These are phyloP conservation scores for Gamarada debralockiae DNA, from an alignment of 495 filamentous ascomycete species.

Conservation along the genomic window DNA sequence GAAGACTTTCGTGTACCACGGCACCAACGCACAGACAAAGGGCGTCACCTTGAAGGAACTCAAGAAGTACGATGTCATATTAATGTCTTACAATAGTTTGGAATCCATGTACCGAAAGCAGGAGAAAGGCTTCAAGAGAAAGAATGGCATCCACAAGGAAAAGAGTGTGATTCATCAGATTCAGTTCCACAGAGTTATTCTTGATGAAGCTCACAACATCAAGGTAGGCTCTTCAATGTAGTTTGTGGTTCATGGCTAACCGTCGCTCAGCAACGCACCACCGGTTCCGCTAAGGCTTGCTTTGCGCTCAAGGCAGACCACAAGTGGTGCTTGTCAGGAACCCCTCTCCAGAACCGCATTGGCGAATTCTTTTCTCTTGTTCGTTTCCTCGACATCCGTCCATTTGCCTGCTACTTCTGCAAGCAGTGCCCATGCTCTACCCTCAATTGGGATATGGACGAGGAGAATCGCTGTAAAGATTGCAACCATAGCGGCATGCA, in stretches of 20 bases:
- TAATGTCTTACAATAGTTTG: conserved; percentile 93
- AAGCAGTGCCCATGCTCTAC: conserved; percentile 73
- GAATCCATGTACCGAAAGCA: conserved; percentile 92
- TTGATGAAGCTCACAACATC: conserved; percentile 96
- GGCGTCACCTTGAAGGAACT: conserved; percentile 66
- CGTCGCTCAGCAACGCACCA: conserved; percentile 54
- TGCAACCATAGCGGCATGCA: conserved; percentile 70
- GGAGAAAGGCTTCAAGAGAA: conserved; percentile 82
- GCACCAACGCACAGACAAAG: conserved; percentile 79
- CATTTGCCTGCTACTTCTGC: conserved; percentile 93
- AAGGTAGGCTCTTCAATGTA: conserved; percentile 43
- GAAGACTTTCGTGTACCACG: conserved; percentile 85
- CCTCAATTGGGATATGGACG: conserved; percentile 78
- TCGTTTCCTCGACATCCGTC: conserved; percentile 80
- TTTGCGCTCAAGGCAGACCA: conserved; percentile 82
- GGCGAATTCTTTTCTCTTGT: conserved; percentile 96
- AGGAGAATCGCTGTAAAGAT: conserved; percentile 58
- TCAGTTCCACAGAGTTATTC: conserved; percentile 83
- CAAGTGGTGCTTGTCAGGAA: conserved; percentile 94
- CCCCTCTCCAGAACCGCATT: conserved; percentile 92
- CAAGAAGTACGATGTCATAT: conserved; percentile 81
- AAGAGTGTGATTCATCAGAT: conserved; percentile 85
- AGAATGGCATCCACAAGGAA: conserved; percentile 71
- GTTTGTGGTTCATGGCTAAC: conserved; percentile 18
- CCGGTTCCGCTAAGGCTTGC: conserved; percentile 90